phyloP scores from a whole-genome alignment of 129 eudicot genomes.

The Oenanthe sinensis region DNA sequence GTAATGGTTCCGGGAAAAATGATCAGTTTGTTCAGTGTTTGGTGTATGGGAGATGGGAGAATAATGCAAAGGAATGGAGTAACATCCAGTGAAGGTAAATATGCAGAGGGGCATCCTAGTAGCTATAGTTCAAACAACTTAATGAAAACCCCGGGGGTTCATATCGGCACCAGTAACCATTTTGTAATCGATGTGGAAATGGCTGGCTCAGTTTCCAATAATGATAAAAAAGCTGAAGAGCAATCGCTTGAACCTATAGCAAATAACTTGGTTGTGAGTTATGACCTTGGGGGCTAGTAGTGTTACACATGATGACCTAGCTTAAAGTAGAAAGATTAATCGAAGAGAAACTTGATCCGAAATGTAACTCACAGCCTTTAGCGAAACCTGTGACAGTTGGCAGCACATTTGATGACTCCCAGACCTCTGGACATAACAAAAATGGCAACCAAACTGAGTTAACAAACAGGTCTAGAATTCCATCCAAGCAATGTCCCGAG shows the following conservation, averaged over 20 bases:
- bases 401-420: conserved; percentile 12
- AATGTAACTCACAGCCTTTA: conserved; percentile 23
- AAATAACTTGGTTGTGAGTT: conserved; percentile 13
- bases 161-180: conserved; percentile 24
- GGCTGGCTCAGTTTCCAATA: conserved; percentile 12
- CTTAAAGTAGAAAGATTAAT: conserved; percentile 23
- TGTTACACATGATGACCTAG: conserved; percentile 19
- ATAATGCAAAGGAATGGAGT: conserved; percentile 21
- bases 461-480: conserved; percentile 14
- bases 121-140: conserved; percentile 18
- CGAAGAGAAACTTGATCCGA: conserved; percentile 23
- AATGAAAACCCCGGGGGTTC: conserved; percentile 9
- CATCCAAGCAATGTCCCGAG: conserved; percentile 20
- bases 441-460: conserved; percentile 14
- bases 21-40: too few species aligned
- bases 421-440: conserved; percentile 14
- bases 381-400: conserved; percentile 21
- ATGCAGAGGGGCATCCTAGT: conserved; percentile 12
- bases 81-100: conserved; percentile 15
- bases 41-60: not conserved
- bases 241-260: conserved; percentile 17
- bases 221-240: conserved; percentile 19
- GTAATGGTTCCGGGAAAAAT: too few species aligned
- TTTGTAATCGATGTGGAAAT: conserved; percentile 18
- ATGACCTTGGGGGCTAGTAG: conserved; percentile 11